These are phyloP conservation scores for Microthlaspi erraticum DNA, from an alignment of 345 rosid species.

Conservation along the genomic window DNA sequence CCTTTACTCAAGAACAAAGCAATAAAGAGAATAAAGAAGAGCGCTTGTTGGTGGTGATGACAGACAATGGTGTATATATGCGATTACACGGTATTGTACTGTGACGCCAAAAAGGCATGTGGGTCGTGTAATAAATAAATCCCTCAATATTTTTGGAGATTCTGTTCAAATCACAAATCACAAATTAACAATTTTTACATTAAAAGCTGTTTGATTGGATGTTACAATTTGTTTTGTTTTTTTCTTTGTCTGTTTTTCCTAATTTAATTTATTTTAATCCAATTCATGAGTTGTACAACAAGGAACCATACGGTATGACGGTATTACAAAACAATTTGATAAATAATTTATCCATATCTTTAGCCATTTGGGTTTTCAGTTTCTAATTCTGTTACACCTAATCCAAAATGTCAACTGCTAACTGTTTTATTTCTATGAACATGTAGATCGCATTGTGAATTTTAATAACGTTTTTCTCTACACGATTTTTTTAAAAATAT, in stretches of 20 bases:
- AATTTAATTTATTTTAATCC: background rate
- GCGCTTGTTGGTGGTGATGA: conserved; percentile 14
- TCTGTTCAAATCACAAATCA: background rate
- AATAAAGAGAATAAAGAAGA: background rate
- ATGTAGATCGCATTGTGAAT: conserved; percentile 24
- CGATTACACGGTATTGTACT: background rate
- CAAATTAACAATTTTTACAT: background rate
- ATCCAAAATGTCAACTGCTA: conserved; percentile 31
- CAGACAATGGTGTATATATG: conserved; percentile 5
- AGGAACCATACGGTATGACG: background rate
- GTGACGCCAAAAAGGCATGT: conserved; percentile 23
- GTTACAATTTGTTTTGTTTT: conserved; percentile 16
- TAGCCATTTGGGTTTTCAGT: conserved; percentile 27
- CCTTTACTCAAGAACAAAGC: conserved; percentile 14
- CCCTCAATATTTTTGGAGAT: background rate
- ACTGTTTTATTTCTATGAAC: conserved; percentile 2
- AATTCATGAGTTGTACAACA: conserved; percentile 17
- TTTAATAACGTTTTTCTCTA: background rate
- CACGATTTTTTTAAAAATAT: conserved; percentile 12
- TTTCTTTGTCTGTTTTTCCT: background rate
- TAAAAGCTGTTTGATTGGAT: conserved; percentile 15
- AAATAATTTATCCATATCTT: background rate
- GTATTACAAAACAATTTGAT: background rate
- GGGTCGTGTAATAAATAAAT: conserved; percentile 16
- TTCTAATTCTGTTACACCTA: conserved; percentile 15